Evolutionary conservation across 441 rosid species (phyloP).

Genomic region (Populus hybrid): DNA sequence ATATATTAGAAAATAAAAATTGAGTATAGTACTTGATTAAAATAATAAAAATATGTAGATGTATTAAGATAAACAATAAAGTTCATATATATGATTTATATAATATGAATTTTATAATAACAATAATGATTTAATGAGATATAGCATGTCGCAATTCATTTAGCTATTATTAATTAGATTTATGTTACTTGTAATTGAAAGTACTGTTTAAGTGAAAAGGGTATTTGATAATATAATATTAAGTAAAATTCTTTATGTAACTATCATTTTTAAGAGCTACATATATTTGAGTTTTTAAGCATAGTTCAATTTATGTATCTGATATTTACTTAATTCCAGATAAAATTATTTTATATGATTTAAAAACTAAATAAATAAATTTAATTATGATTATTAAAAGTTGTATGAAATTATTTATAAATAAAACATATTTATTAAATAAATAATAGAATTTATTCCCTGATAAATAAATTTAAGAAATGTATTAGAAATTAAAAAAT

Average conservation of each 20-base stretch:
- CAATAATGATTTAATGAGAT: background rate
- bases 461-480: too few species aligned
- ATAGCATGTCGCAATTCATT: background rate
- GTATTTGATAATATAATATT: background rate
- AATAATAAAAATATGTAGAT: background rate
- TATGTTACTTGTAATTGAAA: background rate
- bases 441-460: too few species aligned
- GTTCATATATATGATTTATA: too few species aligned
- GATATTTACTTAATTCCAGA: background rate
- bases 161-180: background rate
- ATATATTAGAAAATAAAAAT: background rate
- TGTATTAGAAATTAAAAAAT: too few species aligned
- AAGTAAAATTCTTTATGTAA: background rate
- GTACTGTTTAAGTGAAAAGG: background rate
- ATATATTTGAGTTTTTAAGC: background rate
- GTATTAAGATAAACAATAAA: background rate
- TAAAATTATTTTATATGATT: background rate
- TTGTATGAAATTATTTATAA: too few species aligned
- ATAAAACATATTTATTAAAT: too few species aligned
- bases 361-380: too few species aligned
- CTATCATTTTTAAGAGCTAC: background rate
- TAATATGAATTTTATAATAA: too few species aligned
- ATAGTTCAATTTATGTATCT: background rate
- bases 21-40: background rate
- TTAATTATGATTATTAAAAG: too few species aligned